A percentile compares a stretch with the other conserved stretches of the same genome.
Evolutionary conservation across 2,329 filamentous ascomycete species (phyloP).

Genomic region (Fusarium secorum): DNA sequence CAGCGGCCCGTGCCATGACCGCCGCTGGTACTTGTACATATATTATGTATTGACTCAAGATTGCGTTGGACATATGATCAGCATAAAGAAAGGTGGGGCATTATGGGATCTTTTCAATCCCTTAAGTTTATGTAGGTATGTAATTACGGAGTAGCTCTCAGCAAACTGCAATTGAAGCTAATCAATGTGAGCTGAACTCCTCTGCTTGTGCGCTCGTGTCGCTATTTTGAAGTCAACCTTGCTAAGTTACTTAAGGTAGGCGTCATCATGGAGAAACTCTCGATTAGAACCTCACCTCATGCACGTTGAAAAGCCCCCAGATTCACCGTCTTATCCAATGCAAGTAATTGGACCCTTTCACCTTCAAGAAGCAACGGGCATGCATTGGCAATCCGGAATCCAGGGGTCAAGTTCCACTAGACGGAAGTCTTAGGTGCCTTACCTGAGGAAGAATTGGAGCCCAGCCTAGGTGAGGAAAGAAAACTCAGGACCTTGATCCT

Average conservation of each 20-base stretch:
- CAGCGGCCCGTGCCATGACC: constrained; percentile 23
- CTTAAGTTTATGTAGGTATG: not conserved
- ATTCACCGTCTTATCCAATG: constrained; percentile 4
- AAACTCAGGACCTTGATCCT: not conserved
- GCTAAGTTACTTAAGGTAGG: not conserved
- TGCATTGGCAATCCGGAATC: constrained; percentile 14
- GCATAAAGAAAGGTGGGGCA: constrained; percentile 8
- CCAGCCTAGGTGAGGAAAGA: not conserved
- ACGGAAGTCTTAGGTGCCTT: constrained; percentile 21
- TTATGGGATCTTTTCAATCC: not conserved
- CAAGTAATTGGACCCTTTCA: constrained; percentile 17
- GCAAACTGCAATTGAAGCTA: constrained; percentile 10
- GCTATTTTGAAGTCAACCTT: not conserved
- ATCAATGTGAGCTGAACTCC: not conserved
- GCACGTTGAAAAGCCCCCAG: constrained; percentile 12
- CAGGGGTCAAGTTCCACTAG: constrained; percentile 16
- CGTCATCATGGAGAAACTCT: not conserved
- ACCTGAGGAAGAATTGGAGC: constrained; percentile 30
- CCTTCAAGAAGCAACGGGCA: not conserved
- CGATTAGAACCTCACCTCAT: not conserved
- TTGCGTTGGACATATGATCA: constrained; percentile 9
- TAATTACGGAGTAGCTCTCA: not conserved
- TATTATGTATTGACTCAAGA: not conserved
- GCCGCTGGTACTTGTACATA: not conserved
- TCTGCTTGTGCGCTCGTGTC: not conserved